Conservation (phyloP, 257 asterid genomes). For the Coffea canephora region DNA sequence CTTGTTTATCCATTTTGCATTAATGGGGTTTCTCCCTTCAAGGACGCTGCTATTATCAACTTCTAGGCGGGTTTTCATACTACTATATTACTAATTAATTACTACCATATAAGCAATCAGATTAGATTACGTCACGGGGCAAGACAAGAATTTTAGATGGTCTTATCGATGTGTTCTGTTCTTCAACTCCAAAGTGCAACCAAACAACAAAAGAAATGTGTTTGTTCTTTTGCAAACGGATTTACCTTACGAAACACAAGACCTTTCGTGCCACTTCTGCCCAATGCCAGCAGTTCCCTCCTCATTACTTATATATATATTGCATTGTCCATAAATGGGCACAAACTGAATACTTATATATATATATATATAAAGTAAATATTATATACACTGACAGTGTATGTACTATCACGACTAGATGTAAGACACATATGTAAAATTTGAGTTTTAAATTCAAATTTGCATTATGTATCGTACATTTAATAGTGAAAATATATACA, state of each 20-base stretch:
- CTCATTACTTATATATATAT: no score
- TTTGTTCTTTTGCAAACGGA: conserved; percentile 1
- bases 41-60: conserved; percentile 13
- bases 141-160: conserved; percentile 9
- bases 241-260: conserved; percentile 9
- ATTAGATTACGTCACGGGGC: background rate
- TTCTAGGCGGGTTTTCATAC: background rate
- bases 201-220: conserved; percentile 2
- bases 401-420: no score
- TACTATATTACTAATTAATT: background rate
- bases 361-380: no score
- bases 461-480: no score
- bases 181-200: conserved; percentile 14
- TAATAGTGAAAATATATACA: no score
- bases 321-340: no score
- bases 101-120: background rate
- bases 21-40: conserved; percentile 4
- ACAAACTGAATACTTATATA: no score
- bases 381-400: no score
- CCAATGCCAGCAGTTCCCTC: conserved; percentile 12
- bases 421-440: no score
- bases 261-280: background rate
- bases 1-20: background rate
- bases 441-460: no score
- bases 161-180: conserved; percentile 9